Percentiles rank a stretch among this genome's conserved stretches.
Conservation (phyloP, 2,329 filamentous ascomycete genomes). For the Fusarium nygamai region DNA sequence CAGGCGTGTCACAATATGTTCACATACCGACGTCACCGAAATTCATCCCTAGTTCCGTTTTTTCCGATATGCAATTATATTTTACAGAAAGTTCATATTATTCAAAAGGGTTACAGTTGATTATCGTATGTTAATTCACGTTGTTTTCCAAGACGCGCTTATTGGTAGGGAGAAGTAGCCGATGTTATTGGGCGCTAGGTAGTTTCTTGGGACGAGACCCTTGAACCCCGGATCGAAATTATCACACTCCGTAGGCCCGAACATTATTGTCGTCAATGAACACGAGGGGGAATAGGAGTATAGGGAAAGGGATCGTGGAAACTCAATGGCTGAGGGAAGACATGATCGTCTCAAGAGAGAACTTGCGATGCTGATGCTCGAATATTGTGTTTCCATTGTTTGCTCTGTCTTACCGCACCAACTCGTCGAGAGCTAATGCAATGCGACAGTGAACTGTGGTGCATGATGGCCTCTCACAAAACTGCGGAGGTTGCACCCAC, state of each 20-base stretch:
- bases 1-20: constrained; percentile 7
- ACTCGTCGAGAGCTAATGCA: constrained; percentile 5
- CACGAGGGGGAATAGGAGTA: background rate
- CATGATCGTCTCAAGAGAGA: background rate
- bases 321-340: background rate
- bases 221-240: constrained; percentile 13
- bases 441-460: background rate
- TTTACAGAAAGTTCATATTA: background rate
- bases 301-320: background rate
- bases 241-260: background rate
- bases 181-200: constrained; percentile 2
- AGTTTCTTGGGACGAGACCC: constrained; percentile 15
- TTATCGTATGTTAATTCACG: constrained; percentile 13
- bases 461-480: constrained; percentile 13
- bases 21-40: constrained; percentile 26
- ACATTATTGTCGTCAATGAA: background rate
- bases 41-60: background rate
- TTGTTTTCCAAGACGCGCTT: constrained; percentile 23
- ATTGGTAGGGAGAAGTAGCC: constrained; percentile 19
- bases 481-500: constrained; percentile 16
- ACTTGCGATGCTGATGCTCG: background rate
- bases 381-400: background rate
- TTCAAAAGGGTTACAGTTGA: background rate
- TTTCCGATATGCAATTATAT: background rate
- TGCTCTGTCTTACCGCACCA: background rate